These are phyloP conservation scores for Diplodia mutila DNA, from an alignment of 2,329 filamentous ascomycete species.

Conservation along the genomic window DNA sequence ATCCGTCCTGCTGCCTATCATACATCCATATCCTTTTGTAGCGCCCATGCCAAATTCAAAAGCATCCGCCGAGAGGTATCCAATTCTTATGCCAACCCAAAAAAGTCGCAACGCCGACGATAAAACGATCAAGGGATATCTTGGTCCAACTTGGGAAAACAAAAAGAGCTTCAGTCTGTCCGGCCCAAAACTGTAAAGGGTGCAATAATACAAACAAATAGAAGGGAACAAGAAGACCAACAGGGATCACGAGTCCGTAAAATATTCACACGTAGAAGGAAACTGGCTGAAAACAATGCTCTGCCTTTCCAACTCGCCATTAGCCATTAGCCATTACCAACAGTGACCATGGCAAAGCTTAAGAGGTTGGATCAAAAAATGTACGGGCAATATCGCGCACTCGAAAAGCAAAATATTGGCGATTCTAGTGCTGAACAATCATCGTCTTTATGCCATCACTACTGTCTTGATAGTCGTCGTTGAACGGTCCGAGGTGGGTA, in stretches of 20 bases:
- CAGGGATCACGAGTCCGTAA: neutral
- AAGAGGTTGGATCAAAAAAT: neutral
- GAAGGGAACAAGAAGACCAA: conserved; percentile 5
- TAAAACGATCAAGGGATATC: conserved; percentile 14
- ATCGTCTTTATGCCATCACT: conserved; percentile 11
- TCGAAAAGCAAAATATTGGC: neutral
- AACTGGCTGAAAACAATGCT: neutral
- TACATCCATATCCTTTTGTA: conserved; percentile 9
- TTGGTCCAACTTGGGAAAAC: neutral
- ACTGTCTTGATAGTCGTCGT: conserved; percentile 10
- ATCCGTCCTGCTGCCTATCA: conserved; percentile 4
- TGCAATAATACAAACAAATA: neutral
- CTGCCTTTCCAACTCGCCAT: conserved; percentile 5
- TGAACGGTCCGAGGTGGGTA: conserved; percentile 1
- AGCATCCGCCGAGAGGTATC: conserved; percentile 8
- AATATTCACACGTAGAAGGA: conserved; percentile 17
- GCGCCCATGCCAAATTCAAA: conserved; percentile 4
- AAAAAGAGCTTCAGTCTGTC: neutral
- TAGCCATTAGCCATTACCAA: conserved; percentile 24
- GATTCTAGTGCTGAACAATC: neutral
- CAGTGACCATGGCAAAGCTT: conserved; percentile 4
- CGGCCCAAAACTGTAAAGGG: neutral
- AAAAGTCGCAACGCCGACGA: conserved; percentile 1
- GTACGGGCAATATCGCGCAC: neutral
- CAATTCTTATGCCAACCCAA: conserved; percentile 4